These are phyloP conservation scores for Fragaria vesca DNA, from an alignment of 306 rosid genomes.

Conservation along the genomic window DNA sequence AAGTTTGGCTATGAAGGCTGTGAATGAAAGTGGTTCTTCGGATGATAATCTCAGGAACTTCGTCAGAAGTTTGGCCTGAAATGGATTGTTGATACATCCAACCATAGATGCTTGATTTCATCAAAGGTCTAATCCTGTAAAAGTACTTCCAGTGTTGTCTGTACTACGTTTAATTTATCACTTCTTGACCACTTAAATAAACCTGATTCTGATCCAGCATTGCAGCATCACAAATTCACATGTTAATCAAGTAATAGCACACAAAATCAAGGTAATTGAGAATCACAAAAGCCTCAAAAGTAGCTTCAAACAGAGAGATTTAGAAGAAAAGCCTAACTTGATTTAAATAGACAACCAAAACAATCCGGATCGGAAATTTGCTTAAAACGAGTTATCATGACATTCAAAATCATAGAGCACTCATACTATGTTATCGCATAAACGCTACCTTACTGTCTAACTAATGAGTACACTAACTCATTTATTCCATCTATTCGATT, in stretches of 20 bases:
- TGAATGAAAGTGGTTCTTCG: conserved; percentile 31
- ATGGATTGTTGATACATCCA: not conserved
- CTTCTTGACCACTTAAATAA: not conserved
- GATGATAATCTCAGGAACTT: conserved; percentile 18
- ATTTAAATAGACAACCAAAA: not conserved
- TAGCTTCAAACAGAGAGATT: not conserved
- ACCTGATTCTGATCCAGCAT: not conserved
- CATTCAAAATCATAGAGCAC: not conserved
- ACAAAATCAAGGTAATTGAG: not conserved
- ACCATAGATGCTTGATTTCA: not conserved
- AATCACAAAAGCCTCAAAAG: not conserved
- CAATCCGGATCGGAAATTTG: not conserved
- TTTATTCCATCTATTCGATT: not conserved
- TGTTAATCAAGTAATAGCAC: not conserved
- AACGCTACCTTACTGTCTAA: not conserved
- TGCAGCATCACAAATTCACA: not conserved
- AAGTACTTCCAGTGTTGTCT: not conserved
- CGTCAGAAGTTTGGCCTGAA: not conserved
- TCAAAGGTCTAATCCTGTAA: not conserved
- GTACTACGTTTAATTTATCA: not conserved
- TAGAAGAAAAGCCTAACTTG: not conserved
- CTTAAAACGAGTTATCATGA: not conserved
- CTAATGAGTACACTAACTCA: not conserved
- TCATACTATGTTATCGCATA: not conserved
- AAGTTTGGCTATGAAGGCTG: conserved; percentile 21